Evolutionary conservation across 2,329 filamentous ascomycete genomes (phyloP).

Genomic region (Xylaria digitata): DNA sequence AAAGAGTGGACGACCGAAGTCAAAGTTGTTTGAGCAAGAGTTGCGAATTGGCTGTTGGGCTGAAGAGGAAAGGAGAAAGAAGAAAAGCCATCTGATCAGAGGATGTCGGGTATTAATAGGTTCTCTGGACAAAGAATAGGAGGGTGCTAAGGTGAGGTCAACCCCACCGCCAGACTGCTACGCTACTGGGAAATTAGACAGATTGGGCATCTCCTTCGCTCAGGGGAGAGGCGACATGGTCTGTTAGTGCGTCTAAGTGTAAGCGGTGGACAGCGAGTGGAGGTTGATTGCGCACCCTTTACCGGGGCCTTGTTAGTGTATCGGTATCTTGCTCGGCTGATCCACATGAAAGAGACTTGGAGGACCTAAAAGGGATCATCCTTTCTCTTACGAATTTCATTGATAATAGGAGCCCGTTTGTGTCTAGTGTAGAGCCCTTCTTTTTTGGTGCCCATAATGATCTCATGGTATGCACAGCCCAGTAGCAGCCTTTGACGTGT

Average conservation of each 20-base stretch:
- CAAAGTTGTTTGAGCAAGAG: conserved; percentile 56
- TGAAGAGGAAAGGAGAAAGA: conserved; percentile 51
- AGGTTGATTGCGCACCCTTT: conserved; percentile 30
- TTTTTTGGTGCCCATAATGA: conserved; percentile 1
- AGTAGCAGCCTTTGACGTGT: conserved; percentile 5
- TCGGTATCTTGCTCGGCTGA: conserved; percentile 24
- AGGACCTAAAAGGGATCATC: conserved; percentile 19
- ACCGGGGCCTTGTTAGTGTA: conserved; percentile 20
- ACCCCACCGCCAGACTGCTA: conserved; percentile 22
- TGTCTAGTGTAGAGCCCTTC: neutral
- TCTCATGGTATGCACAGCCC: conserved; percentile 16
- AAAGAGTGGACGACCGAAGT: conserved; percentile 71
- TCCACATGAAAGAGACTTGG: conserved; percentile 26
- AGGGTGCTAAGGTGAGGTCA: conserved; percentile 29
- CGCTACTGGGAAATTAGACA: conserved; percentile 49
- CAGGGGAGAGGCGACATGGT: conserved; percentile 30
- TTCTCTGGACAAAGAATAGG: conserved; percentile 46
- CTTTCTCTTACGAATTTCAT: conserved; percentile 26
- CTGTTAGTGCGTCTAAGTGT: conserved; percentile 9
- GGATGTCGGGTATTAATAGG: conserved; percentile 62
- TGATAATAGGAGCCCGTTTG: conserved; percentile 18
- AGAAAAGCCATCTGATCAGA: conserved; percentile 44
- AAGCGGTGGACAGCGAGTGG: conserved; percentile 37
- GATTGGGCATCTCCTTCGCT: conserved; percentile 39
- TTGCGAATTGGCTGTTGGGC: conserved; percentile 58